phyloP scores from a whole-genome alignment of 139 green algal species.

The Chlorella sorokiniana region DNA sequence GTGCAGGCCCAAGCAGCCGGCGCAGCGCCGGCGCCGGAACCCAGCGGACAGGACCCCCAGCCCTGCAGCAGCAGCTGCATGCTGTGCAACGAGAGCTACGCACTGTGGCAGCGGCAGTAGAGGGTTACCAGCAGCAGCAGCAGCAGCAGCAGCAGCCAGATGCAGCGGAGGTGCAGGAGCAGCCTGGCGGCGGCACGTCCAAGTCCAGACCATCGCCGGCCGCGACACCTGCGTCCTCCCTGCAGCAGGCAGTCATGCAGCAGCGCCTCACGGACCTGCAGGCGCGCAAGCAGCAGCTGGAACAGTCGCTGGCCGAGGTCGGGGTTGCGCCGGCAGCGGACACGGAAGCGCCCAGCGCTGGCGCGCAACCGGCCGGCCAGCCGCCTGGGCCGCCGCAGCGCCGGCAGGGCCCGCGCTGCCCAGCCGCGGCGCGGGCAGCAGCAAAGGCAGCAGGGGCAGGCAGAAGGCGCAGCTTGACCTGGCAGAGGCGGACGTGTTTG shows the following conservation, averaged over 20 bases:
- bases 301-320: constrained; percentile 4
- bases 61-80: constrained; percentile 35
- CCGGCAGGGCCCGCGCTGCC: not conserved
- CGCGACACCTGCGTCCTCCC: not conserved
- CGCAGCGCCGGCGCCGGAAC: constrained; percentile 5
- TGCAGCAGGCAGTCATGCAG: constrained; percentile 49
- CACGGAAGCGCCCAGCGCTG: not conserved
- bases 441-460: constrained; percentile 4
- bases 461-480: constrained; percentile 35
- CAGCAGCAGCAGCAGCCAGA: constrained; percentile 2
- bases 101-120: constrained; percentile 39
- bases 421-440: not conserved
- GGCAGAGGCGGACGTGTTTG: constrained; percentile 47
- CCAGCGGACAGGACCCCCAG: not conserved
- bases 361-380: not conserved
- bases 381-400: not conserved
- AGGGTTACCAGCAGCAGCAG: constrained; percentile 19
- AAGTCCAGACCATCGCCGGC: not conserved
- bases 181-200: not conserved
- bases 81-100: constrained; percentile 34
- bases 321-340: not conserved
- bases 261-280: constrained; percentile 47
- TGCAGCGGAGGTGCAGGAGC: not conserved
- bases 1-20: constrained; percentile 10
- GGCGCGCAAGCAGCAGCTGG: constrained; percentile 27